Evolutionary conservation across 768 basidiomycete genomes (phyloP).

Genomic region (Xerocomus potaroensis): DNA sequence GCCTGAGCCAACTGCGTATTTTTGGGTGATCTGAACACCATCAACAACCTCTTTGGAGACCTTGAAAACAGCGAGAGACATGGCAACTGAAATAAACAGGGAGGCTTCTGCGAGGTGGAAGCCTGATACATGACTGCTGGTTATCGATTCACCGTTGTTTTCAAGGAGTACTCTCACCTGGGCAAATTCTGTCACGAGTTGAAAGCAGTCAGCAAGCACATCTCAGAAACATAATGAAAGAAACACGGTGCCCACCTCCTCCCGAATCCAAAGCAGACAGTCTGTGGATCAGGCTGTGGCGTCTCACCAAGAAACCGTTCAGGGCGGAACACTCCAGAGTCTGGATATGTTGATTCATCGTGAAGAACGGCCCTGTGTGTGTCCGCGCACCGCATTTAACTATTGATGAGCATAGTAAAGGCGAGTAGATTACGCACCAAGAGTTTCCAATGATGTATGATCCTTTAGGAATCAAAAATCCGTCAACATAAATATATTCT

Average conservation of each 20-base stretch:
- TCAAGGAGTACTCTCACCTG: conserved; percentile 11
- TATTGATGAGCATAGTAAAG: not conserved
- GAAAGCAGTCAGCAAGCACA: too few relatives aligned
- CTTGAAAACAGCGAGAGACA: conserved; percentile 43
- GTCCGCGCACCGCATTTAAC: not conserved
- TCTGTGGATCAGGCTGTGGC: conserved; percentile 17
- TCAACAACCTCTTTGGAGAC: conserved; percentile 39
- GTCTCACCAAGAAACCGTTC: conserved; percentile 30
- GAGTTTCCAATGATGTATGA: conserved; percentile 18
- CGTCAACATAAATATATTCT: conserved; percentile 18
- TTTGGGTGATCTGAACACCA: conserved; percentile 41
- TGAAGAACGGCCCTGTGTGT: conserved; percentile 52
- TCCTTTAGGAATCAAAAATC: conserved; percentile 22
- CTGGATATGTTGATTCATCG: conserved; percentile 38
- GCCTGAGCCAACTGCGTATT: conserved; percentile 40
- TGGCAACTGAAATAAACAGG: conserved; percentile 27
- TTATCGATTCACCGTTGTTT: not conserved
- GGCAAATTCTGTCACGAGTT: conserved; percentile 12
- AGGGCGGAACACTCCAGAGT: conserved; percentile 31
- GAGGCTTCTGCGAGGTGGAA: conserved; percentile 25
- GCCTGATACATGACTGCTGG: conserved; percentile 14
- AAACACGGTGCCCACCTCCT: conserved; percentile 28
- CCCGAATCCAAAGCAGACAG: conserved; percentile 26
- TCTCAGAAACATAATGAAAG: too few relatives aligned
- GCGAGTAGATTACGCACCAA: conserved; percentile 17